Evolutionary conservation across 2,329 filamentous ascomycete genomes (phyloP), one percentile per base, ranked within the genome.

Genomic region (Cercospora sp.): DNA sequence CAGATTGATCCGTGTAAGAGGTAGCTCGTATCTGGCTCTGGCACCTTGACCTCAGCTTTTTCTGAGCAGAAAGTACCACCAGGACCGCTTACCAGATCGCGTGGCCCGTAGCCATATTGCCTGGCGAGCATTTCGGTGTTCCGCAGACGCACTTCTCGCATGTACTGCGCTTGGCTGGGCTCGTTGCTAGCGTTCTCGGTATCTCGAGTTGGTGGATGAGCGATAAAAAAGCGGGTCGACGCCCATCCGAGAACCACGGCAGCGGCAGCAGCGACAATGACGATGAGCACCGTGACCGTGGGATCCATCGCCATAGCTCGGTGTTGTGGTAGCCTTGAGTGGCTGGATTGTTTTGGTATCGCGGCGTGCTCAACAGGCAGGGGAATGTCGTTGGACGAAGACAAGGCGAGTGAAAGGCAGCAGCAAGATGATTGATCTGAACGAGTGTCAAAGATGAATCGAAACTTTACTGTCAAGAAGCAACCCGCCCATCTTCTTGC

Each of bases 71-170:
- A 45, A 45, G 5, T 18, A 18, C 30, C 7, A n/a, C 43, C 13
- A 45, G 18, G 9, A 8, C 5, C 10, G 63, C 67, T 10, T 61
- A 68, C 67, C 66, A 68, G 51, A 67, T 71, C 58, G 30, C 58
- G 43, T 16, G 57, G 65, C 24, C 67, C 62, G 37, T 67, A 64
- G 6, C 70, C 70, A 57, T 68, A 61, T 21, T 63, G 57, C 55
- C 26, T 53, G 10, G 68, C 72, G 16, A 74, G 70, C 61, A 40
- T 57, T 40, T 71, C 71, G 3, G 68, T 63, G 61, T 70, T 71
- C 16, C 74, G 69, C 61, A 75, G 61, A n/a, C 74, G 71, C 0
- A 76, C 70, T 66, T 76, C 70, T 8, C 74, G 73, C 74, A 75
- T 75, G 59, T 76, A 76, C 51, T 72, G 68, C n/a, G 69, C 67